Evolutionary conservation across 2,329 filamentous ascomycete genomes (phyloP).

Genomic region (Aspergillus sp.): DNA sequence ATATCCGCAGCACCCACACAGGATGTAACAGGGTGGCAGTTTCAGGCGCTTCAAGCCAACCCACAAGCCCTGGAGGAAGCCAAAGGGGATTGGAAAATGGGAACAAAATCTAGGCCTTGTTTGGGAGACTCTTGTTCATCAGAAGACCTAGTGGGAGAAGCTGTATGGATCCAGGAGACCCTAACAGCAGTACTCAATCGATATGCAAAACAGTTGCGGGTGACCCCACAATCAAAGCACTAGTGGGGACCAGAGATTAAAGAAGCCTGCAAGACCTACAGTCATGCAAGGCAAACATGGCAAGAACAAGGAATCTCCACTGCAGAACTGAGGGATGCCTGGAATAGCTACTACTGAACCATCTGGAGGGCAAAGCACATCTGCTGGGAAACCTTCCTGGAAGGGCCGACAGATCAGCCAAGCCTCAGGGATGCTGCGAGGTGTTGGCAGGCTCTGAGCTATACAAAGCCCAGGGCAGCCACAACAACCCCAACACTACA

Average conservation of each 20-base stretch:
- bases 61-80: not conserved
- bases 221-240: not conserved
- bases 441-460: not conserved
- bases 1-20: not conserved
- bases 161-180: not conserved
- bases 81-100: not conserved
- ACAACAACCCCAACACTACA: not conserved
- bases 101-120: not conserved
- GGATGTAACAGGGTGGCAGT: not conserved
- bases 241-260: not conserved
- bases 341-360: not conserved
- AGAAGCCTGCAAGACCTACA: not conserved
- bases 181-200: not conserved
- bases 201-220: not conserved
- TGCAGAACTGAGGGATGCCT: not conserved
- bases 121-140: not conserved
- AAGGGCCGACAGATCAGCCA: not conserved
- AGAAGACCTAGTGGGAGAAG: not conserved
- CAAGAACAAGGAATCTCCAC: not conserved
- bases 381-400: not conserved
- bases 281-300: too few relatives aligned
- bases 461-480: not conserved
- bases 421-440: not conserved
- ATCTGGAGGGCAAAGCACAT: not conserved
- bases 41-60: not conserved